Conservation (phyloP, 306 rosid genomes). For the Sechiopsis laciniata region DNA sequence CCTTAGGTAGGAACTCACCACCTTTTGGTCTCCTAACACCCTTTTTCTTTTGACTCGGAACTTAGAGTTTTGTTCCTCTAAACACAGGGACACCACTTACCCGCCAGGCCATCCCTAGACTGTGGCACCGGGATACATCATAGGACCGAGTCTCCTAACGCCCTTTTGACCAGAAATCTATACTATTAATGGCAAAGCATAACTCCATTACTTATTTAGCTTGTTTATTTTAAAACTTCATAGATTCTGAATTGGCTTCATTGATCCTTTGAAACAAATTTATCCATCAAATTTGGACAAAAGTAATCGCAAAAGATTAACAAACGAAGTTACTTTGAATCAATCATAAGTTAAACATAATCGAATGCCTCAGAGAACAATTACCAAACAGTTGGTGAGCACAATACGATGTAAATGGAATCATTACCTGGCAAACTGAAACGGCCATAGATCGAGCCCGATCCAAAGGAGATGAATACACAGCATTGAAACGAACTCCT, state of each 20-base stretch:
- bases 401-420: background rate
- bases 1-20: too few relatives aligned
- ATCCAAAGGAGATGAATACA: constrained; percentile 71
- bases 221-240: background rate
- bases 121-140: too few relatives aligned
- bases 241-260: background rate
- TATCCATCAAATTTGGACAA: background rate
- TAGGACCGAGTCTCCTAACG: too few relatives aligned
- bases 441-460: constrained; percentile 77
- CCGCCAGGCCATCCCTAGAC: too few relatives aligned
- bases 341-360: background rate
- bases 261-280: background rate
- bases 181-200: background rate
- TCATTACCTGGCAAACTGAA: constrained; percentile 59
- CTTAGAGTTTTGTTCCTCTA: too few relatives aligned
- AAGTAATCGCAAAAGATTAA: background rate
- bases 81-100: too few relatives aligned
- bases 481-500: constrained; percentile 65
- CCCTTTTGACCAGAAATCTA: background rate
- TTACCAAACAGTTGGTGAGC: background rate
- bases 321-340: background rate
- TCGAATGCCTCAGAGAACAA: constrained; percentile 1
- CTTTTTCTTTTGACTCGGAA: too few relatives aligned
- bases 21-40: too few relatives aligned
- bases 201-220: background rate